Conservation (phyloP, 306 rosid species). For the Gastrolobium villosum region DNA sequence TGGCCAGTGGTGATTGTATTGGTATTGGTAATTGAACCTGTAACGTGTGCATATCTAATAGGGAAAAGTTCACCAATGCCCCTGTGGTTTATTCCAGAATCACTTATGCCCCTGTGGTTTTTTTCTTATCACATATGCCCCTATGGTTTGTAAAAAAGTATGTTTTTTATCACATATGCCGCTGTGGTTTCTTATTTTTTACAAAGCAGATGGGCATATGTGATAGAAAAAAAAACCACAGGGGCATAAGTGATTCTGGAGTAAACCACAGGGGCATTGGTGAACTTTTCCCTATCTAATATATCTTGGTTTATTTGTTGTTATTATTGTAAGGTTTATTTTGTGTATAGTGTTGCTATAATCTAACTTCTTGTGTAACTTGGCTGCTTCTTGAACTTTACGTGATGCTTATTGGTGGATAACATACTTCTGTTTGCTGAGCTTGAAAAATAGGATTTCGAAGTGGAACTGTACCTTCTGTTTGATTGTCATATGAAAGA, state of each 20-base stretch:
- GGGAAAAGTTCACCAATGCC: too few relatives aligned
- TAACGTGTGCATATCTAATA: background rate
- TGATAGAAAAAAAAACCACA: too few relatives aligned
- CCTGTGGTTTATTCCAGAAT: too few relatives aligned
- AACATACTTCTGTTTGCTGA: conserved; percentile 17
- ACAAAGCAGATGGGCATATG: too few relatives aligned
- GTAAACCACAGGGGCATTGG: too few relatives aligned
- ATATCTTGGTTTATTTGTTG: background rate
- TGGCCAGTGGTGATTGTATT: background rate
- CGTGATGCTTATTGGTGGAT: conserved; percentile 26
- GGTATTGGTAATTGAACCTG: conserved; percentile 1
- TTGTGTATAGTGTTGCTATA: conserved; percentile 32
- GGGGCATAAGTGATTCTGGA: too few relatives aligned
- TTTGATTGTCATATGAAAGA: background rate
- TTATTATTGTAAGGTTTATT: conserved; percentile 1
- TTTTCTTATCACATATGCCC: too few relatives aligned
- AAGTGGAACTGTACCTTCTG: background rate
- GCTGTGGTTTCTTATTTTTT: too few relatives aligned
- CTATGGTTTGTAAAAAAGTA: too few relatives aligned
- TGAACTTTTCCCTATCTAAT: background rate
- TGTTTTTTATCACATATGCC: too few relatives aligned
- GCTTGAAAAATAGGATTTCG: conserved; percentile 21
- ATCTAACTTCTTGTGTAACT: background rate
- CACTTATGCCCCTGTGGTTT: too few relatives aligned
- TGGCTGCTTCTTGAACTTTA: conserved; percentile 22